A percentile compares a stretch with the other conserved stretches of the same genome.
Conservation (phyloP, 2,329 filamentous ascomycete genomes). For the Akanthomyces muscarius region DNA sequence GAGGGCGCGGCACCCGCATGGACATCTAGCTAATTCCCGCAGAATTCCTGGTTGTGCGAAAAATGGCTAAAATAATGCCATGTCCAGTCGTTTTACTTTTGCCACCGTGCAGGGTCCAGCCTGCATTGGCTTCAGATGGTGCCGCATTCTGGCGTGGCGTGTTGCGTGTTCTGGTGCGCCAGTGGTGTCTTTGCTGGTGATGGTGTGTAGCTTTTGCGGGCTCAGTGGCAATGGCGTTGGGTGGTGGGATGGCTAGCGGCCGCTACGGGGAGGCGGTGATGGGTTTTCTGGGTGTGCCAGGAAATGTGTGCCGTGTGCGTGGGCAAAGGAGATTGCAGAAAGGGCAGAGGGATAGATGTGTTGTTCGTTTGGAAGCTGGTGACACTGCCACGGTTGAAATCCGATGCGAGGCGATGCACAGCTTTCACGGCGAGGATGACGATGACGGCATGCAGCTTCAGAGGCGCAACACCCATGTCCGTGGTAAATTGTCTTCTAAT, state of each 20-base stretch:
- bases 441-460: too few species aligned
- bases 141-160: not conserved
- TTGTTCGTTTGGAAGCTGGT: too few species aligned
- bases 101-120: slow-evolving; percentile 6
- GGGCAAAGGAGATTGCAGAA: not conserved
- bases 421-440: too few species aligned
- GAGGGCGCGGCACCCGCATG: not conserved
- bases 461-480: too few species aligned
- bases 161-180: not conserved
- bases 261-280: not conserved
- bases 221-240: not conserved
- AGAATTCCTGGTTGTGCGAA: not conserved
- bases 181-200: not conserved
- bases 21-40: not conserved
- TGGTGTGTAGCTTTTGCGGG: slow-evolving; percentile 3
- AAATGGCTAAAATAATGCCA: not conserved
- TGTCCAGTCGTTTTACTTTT: not conserved
- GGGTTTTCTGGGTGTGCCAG: not conserved
- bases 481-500: not conserved
- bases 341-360: too few species aligned
- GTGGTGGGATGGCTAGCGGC: not conserved
- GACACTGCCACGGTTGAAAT: too few species aligned
- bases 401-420: too few species aligned
- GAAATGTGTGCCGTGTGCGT: not conserved
- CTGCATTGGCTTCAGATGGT: not conserved